These are phyloP conservation scores for Amanita exitialis DNA, from an alignment of 768 basidiomycete genomes.

Conservation along the genomic window DNA sequence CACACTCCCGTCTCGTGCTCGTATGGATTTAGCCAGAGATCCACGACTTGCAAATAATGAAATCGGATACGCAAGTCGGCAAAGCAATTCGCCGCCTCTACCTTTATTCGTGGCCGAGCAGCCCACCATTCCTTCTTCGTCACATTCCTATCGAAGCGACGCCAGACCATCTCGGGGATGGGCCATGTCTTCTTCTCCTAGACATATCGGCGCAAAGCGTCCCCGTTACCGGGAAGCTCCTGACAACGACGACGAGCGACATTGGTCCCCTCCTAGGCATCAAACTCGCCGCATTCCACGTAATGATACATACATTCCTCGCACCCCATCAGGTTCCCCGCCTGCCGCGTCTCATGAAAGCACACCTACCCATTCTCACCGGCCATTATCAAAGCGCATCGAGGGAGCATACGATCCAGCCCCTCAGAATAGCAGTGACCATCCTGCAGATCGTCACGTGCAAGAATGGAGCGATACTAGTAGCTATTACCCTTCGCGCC, in stretches of 20 bases:
- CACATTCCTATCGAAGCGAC: background rate
- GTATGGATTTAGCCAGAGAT: background rate
- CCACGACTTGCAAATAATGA: background rate
- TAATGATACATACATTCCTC: background rate
- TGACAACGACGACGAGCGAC: background rate
- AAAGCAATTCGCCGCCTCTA: background rate
- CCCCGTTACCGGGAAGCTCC: background rate
- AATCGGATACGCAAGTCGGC: background rate
- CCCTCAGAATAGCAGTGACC: background rate
- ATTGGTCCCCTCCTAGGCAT: background rate
- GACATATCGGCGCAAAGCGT: background rate
- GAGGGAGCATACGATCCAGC: background rate
- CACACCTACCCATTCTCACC: background rate
- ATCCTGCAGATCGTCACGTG: background rate
- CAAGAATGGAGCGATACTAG: background rate
- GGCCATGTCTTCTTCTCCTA: background rate
- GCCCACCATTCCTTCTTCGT: background rate
- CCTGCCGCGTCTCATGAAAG: background rate
- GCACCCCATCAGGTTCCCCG: background rate
- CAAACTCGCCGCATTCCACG: background rate
- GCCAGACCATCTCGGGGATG: constrained; percentile 3
- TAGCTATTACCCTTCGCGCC: background rate
- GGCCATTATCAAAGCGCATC: background rate
- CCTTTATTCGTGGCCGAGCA: background rate
- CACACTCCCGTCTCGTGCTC: background rate